These are phyloP conservation scores for Poa annua DNA, from an alignment of 176 grass and related monocot species.

Conservation along the genomic window DNA sequence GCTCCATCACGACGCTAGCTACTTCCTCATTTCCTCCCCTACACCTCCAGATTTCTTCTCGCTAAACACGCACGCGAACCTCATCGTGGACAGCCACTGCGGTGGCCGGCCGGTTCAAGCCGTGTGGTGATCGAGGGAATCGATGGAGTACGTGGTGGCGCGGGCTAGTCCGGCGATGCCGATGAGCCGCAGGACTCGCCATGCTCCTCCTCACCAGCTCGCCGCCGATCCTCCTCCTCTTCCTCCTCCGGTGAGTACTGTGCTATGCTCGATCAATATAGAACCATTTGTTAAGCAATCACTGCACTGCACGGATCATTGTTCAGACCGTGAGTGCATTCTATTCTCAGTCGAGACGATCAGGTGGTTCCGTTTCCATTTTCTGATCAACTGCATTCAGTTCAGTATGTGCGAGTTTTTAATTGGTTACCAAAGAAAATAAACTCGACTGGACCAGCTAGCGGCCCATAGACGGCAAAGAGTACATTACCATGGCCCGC, in stretches of 20 bases:
- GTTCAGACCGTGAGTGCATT: neutral
- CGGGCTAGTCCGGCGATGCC: neutral
- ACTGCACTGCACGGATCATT: neutral
- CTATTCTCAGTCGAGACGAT: neutral
- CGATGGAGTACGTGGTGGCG: conserved; percentile 3
- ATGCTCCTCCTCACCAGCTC: neutral
- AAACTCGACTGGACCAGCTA: neutral
- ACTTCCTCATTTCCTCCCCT: neutral
- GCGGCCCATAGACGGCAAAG: neutral
- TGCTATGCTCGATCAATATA: neutral
- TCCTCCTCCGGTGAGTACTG: conserved; percentile 3
- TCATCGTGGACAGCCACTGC: no score
- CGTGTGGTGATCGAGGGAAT: neutral
- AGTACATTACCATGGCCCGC: neutral
- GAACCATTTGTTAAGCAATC: neutral
- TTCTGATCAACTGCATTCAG: neutral
- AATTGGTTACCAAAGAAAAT: neutral
- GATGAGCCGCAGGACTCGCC: conserved; percentile 16
- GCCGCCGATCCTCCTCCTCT: neutral
- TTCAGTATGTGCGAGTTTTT: neutral
- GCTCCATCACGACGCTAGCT: no score
- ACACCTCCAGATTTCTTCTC: neutral
- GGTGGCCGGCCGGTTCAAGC: no score
- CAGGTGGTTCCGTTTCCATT: conserved; percentile 14
- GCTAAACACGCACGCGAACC: no score